Percentiles rank a stretch among this genome's conserved stretches.
Conservation (phyloP, 2,329 filamentous ascomycete genomes). For the Grosmannia clavigera region DNA sequence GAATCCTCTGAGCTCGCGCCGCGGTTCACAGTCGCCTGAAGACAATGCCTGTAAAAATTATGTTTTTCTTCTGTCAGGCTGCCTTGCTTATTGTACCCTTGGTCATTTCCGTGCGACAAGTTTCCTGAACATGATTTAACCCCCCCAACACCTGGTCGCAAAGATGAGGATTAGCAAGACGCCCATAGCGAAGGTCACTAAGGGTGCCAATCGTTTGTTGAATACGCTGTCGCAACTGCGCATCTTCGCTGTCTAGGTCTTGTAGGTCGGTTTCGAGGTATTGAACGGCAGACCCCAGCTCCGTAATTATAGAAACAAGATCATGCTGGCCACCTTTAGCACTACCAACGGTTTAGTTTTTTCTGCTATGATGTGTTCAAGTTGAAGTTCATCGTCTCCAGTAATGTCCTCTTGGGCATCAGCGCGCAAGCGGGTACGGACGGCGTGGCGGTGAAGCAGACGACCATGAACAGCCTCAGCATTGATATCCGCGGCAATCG, state of each 20-base stretch:
- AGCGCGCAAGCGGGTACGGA: slow-evolving; percentile 37
- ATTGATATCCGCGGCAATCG: slow-evolving; percentile 51
- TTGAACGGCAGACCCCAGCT: slow-evolving; percentile 53
- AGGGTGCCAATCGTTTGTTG: slow-evolving; percentile 56
- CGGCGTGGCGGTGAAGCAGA: slow-evolving; percentile 43
- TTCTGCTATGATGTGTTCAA: slow-evolving; percentile 39
- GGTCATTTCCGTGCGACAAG: slow-evolving; percentile 28
- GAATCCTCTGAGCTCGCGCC: no score
- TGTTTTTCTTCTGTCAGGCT: not conserved
- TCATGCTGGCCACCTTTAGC: slow-evolving; percentile 19
- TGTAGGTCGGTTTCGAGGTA: slow-evolving; percentile 58
- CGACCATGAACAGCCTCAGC: slow-evolving; percentile 49
- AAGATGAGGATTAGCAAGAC: slow-evolving; percentile 52
- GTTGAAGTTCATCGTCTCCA: slow-evolving; percentile 51
- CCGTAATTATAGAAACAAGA: slow-evolving; percentile 51
- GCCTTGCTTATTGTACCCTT: not conserved
- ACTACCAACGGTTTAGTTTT: no score
- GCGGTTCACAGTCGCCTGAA: no score
- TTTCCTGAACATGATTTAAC: slow-evolving; percentile 49
- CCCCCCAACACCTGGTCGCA: slow-evolving; percentile 56
- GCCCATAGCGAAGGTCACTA: slow-evolving; percentile 74
- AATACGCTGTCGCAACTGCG: slow-evolving; percentile 45
- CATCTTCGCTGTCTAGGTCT: slow-evolving; percentile 52
- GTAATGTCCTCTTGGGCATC: slow-evolving; percentile 41
- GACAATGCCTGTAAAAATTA: not conserved